Evolutionary conservation across 106 monocot species (phyloP).

Genomic region (Acanthochlamys bracteata): DNA sequence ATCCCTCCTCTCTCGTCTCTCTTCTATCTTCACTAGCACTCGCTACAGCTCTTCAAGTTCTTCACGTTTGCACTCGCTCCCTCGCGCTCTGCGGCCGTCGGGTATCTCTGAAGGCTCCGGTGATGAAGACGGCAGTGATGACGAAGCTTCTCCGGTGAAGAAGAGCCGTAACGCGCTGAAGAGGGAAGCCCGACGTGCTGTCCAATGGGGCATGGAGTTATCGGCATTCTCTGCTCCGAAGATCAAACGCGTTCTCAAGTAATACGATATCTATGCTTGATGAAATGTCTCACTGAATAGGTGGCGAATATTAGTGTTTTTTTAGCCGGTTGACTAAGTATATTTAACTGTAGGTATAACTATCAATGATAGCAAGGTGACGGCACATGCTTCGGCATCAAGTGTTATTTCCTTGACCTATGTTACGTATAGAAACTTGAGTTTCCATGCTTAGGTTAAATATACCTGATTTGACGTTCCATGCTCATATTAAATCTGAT

Average conservation of each 20-base stretch:
- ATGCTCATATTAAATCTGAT: no score
- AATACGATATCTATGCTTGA: not conserved
- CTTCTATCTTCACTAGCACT: not conserved
- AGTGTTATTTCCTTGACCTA: no score
- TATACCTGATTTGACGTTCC: not conserved
- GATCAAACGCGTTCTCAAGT: slow-evolving; percentile 80
- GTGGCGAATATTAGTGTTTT: no score
- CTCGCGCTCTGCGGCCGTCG: slow-evolving; percentile 20
- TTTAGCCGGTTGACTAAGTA: no score
- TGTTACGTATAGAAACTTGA: no score
- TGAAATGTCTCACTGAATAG: no score
- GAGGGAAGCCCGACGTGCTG: slow-evolving; percentile 75
- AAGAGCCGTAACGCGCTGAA: slow-evolving; percentile 90
- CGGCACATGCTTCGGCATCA: no score
- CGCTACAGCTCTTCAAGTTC: slow-evolving; percentile 7
- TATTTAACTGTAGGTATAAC: no score
- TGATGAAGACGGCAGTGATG: slow-evolving; percentile 1
- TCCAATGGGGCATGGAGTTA: slow-evolving; percentile 87
- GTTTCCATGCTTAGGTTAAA: no score
- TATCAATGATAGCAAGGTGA: no score
- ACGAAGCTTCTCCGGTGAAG: slow-evolving; percentile 5
- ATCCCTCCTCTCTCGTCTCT: not conserved
- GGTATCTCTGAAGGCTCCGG: slow-evolving; percentile 2
- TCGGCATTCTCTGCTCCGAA: slow-evolving; percentile 49
- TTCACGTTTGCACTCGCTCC: slow-evolving; percentile 6